These are phyloP conservation scores for Trypanosoma lewisi DNA, from an alignment of 208 protist genomes.

Conservation along the genomic window DNA sequence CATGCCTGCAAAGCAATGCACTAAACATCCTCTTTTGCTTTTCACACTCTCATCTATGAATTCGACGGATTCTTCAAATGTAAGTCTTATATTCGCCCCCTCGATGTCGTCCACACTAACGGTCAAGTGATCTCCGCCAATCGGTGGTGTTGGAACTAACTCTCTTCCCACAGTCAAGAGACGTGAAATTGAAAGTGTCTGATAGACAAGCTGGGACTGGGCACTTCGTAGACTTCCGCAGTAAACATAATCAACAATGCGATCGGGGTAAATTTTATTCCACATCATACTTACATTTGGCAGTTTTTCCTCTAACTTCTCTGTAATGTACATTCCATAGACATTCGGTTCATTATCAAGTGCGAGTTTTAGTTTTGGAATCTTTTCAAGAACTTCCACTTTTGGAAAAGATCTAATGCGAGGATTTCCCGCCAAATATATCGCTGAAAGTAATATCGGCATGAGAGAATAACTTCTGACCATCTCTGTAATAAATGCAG, in stretches of 20 bases:
- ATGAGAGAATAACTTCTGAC: background rate
- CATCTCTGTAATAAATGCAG: slow-evolving; percentile 66
- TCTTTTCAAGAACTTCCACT: slow-evolving; percentile 36
- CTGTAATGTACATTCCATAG: slow-evolving; percentile 52
- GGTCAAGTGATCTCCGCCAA: slow-evolving; percentile 60
- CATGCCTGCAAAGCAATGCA: slow-evolving; percentile 91
- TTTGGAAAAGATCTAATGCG: slow-evolving; percentile 54
- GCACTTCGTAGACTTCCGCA: slow-evolving; percentile 82
- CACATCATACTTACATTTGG: slow-evolving; percentile 80
- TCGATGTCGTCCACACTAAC: slow-evolving; percentile 87
- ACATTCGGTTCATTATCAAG: slow-evolving; percentile 87
- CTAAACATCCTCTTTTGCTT: slow-evolving; percentile 57
- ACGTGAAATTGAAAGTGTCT: slow-evolving; percentile 75
- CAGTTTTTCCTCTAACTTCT: slow-evolving; percentile 49
- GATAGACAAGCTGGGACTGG: slow-evolving; percentile 85
- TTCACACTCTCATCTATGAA: slow-evolving; percentile 81
- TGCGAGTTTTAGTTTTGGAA: slow-evolving; percentile 60
- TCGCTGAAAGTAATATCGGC: slow-evolving; percentile 51
- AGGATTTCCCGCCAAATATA: slow-evolving; percentile 80
- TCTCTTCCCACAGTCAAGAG: slow-evolving; percentile 83
- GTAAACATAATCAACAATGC: slow-evolving; percentile 78
- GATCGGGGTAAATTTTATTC: slow-evolving; percentile 91
- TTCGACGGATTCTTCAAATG: slow-evolving; percentile 65
- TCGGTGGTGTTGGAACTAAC: slow-evolving; percentile 62
- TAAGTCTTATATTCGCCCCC: slow-evolving; percentile 69